A percentile compares a stretch with the other conserved stretches of the same genome.
Evolutionary conservation across 306 rosid genomes (phyloP).

Genomic region (Cicer pinnatifidum): DNA sequence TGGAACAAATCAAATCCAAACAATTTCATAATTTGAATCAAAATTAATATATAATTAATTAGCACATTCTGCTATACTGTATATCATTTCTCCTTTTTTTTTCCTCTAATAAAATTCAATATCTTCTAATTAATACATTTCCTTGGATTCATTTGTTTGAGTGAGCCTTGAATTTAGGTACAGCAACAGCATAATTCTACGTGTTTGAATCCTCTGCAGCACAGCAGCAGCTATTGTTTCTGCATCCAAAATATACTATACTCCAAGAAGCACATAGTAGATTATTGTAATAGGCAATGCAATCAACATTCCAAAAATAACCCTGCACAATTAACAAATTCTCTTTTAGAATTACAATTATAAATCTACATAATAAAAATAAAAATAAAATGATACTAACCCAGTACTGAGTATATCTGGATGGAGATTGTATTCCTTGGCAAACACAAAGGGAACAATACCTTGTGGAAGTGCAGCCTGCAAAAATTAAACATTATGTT

Average conservation of each 20-base stretch:
- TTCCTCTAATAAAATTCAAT: slow-evolving; percentile 53
- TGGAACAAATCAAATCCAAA: slow-evolving; percentile 36
- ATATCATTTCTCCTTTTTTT: slow-evolving; percentile 36
- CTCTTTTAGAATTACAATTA: neutral
- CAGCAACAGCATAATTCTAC: too few relatives aligned
- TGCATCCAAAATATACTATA: slow-evolving; percentile 46
- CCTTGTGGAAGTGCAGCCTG: slow-evolving; percentile 98
- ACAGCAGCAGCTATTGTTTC: too few relatives aligned
- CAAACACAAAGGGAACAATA: slow-evolving; percentile 90
- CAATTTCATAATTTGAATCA: slow-evolving; percentile 28
- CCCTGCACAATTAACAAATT: slow-evolving; percentile 57
- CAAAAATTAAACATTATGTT: neutral
- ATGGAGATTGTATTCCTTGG: slow-evolving; percentile 89
- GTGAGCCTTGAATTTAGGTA: too few relatives aligned
- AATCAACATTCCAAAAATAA: slow-evolving; percentile 83
- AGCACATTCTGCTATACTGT: slow-evolving; percentile 44
- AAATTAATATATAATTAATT: slow-evolving; percentile 21
- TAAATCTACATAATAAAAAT: too few relatives aligned
- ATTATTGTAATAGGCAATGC: slow-evolving; percentile 85
- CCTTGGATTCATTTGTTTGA: slow-evolving; percentile 3
- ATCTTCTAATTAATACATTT: slow-evolving; percentile 36
- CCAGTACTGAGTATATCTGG: slow-evolving; percentile 93
- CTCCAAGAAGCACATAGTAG: slow-evolving; percentile 78
- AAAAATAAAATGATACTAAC: slow-evolving; percentile 52
- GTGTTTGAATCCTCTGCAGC: too few relatives aligned